Evolutionary conservation across 176 grass and related monocot genomes (phyloP).

Genomic region (Dendrocalamus sinicus): DNA sequence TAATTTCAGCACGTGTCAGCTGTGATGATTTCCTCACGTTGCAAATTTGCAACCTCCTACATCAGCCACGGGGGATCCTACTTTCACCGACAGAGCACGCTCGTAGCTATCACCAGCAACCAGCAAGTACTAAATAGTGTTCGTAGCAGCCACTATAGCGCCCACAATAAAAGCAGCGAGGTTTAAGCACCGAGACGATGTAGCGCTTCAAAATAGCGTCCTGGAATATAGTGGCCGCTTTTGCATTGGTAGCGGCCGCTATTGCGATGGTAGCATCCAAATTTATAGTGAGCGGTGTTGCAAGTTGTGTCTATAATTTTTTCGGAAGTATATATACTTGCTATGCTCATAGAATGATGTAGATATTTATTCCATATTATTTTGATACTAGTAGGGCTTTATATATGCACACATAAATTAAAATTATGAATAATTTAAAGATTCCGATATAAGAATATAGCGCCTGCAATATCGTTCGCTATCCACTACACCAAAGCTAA

Average conservation of each 20-base stretch:
- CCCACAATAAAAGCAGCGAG: no score
- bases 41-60: not conserved
- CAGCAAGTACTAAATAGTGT: no score
- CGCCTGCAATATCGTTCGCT: no score
- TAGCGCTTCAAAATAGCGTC: not conserved
- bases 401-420: not conserved
- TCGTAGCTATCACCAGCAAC: not conserved
- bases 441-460: not conserved
- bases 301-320: not conserved
- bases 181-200: no score
- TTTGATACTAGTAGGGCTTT: not conserved
- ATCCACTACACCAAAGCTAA: not conserved
- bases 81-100: not conserved
- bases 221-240: not conserved
- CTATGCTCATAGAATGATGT: not conserved
- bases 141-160: no score
- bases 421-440: not conserved
- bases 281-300: not conserved
- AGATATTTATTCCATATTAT: not conserved
- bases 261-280: not conserved
- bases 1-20: not conserved
- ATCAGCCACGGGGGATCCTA: not conserved
- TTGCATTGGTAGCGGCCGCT: not conserved
- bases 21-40: not conserved
- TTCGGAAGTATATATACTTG: not conserved